Evolutionary conservation across 768 basidiomycete genomes (phyloP).

Genomic region (Russula sp.): DNA sequence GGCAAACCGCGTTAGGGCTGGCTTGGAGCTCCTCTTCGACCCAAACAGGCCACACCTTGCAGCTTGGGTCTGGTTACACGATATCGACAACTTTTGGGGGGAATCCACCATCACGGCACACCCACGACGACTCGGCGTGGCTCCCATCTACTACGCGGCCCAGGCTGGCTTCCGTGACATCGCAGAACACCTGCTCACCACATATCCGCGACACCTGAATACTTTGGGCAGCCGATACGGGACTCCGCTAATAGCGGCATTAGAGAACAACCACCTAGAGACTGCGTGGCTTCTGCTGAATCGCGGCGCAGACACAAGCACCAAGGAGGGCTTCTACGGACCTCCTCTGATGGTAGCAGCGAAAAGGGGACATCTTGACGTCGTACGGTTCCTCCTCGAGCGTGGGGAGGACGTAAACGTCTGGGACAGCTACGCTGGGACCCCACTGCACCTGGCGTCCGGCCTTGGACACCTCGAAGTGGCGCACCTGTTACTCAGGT

Average conservation of each 20-base stretch:
- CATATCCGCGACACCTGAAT: slow-evolving; percentile 4
- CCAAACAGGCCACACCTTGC: slow-evolving; percentile 10
- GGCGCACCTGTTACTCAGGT: not conserved
- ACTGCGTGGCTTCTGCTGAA: slow-evolving; percentile 7
- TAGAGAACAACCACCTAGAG: slow-evolving; percentile 7
- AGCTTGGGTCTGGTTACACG: slow-evolving; percentile 15
- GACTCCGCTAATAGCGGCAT: slow-evolving; percentile 7
- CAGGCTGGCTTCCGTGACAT: slow-evolving; percentile 1
- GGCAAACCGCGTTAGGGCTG: not conserved
- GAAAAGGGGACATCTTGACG: slow-evolving; percentile 6
- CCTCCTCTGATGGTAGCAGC: slow-evolving; percentile 3
- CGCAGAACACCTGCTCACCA: not conserved
- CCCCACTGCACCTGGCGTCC: slow-evolving; percentile 7
- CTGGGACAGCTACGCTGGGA: slow-evolving; percentile 9
- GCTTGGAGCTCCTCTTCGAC: slow-evolving; percentile 5
- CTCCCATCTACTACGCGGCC: slow-evolving; percentile 11
- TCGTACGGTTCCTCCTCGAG: slow-evolving; percentile 7
- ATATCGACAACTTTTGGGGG: slow-evolving; percentile 4
- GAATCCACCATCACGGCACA: not conserved
- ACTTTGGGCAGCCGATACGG: slow-evolving; percentile 9
- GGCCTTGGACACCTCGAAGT: slow-evolving; percentile 4
- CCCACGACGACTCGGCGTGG: slow-evolving; percentile 1
- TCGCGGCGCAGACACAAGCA: not conserved
- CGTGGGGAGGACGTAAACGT: slow-evolving; percentile 2
- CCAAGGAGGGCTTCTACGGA: slow-evolving; percentile 6